A percentile compares a stretch with the other conserved stretches of the same genome.
Conservation (phyloP, 495 filamentous ascomycete species). For the Immersiella caudata region DNA sequence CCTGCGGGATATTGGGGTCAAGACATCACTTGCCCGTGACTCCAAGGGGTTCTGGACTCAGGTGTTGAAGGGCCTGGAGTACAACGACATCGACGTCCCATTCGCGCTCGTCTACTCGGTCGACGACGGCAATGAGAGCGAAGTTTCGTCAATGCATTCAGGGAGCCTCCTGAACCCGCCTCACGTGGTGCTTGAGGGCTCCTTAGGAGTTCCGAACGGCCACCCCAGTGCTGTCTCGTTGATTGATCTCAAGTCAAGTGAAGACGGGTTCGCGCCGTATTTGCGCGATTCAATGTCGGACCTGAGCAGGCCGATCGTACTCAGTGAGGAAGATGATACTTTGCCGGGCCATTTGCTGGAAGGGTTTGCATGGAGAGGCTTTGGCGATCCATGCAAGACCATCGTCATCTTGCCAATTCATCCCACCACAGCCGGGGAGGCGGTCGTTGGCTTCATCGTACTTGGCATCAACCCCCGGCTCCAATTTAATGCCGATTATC, state of each 20-base stretch:
- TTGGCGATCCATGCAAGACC: slow-evolving; percentile 63
- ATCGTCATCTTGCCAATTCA: slow-evolving; percentile 72
- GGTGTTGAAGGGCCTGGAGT: slow-evolving; percentile 59
- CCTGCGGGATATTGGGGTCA: slow-evolving; percentile 69
- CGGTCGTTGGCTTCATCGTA: slow-evolving; percentile 67
- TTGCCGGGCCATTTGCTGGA: slow-evolving; percentile 60
- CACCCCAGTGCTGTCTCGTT: slow-evolving; percentile 56
- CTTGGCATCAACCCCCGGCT: slow-evolving; percentile 70
- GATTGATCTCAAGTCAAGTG: slow-evolving; percentile 62
- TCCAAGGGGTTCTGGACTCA: slow-evolving; percentile 64
- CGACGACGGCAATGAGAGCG: slow-evolving; percentile 60
- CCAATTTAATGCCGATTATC: slow-evolving; percentile 70
- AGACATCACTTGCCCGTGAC: slow-evolving; percentile 66
- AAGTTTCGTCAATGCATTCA: slow-evolving; percentile 63
- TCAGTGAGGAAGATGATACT: slow-evolving; percentile 60
- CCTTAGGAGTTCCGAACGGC: slow-evolving; percentile 62
- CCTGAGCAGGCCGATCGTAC: slow-evolving; percentile 54
- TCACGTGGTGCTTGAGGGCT: slow-evolving; percentile 61
- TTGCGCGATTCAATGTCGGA: slow-evolving; percentile 69
- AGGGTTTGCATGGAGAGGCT: slow-evolving; percentile 65
- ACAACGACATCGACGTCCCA: slow-evolving; percentile 64
- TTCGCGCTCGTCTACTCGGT: slow-evolving; percentile 68
- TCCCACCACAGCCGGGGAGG: slow-evolving; percentile 64
- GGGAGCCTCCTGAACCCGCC: slow-evolving; percentile 57
- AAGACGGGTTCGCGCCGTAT: slow-evolving; percentile 65